These are phyloP conservation scores for Globisporangium nunn DNA, from an alignment of 352 stramenopile species.

Conservation along the genomic window DNA sequence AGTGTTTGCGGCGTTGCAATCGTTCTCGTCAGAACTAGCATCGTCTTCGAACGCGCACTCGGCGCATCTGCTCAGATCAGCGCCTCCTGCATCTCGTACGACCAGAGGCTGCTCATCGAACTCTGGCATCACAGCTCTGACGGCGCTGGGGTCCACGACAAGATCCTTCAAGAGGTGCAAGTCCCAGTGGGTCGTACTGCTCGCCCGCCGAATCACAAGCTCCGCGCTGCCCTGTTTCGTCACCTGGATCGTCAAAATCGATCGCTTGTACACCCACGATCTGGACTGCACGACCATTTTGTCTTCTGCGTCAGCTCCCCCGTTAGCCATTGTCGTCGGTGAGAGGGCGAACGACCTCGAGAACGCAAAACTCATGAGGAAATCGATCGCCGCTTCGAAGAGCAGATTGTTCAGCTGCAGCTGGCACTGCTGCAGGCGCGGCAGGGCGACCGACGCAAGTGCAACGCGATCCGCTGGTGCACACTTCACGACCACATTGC, in stretches of 20 bases:
- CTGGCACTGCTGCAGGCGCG: constrained; percentile 38
- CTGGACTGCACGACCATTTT: constrained; percentile 12
- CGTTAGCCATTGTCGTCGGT: constrained; percentile 21
- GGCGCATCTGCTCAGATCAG: neutral
- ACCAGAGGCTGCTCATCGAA: neutral
- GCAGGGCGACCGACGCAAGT: constrained; percentile 44
- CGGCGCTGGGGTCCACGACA: constrained; percentile 10
- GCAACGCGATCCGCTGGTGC: constrained; percentile 25
- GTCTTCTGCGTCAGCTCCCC: constrained; percentile 5
- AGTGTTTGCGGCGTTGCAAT: neutral
- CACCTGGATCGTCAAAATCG: constrained; percentile 47
- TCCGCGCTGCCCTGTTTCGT: constrained; percentile 17
- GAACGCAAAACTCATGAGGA: constrained; percentile 69
- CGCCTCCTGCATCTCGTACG: neutral
- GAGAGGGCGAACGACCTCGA: constrained; percentile 37
- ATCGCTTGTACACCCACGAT: constrained; percentile 47
- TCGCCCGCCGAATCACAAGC: constrained; percentile 44
- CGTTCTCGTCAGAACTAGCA: neutral
- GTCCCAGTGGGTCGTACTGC: constrained; percentile 43
- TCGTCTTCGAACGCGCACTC: neutral
- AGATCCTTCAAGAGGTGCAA: constrained; percentile 20
- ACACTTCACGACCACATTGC: constrained; percentile 52
- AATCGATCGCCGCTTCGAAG: constrained; percentile 65
- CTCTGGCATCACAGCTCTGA: neutral
- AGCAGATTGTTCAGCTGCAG: constrained; percentile 35